Base-by-base conservation (phyloP, 2,329 filamentous ascomycete genomes). In the Triangularia setosa region DNA sequence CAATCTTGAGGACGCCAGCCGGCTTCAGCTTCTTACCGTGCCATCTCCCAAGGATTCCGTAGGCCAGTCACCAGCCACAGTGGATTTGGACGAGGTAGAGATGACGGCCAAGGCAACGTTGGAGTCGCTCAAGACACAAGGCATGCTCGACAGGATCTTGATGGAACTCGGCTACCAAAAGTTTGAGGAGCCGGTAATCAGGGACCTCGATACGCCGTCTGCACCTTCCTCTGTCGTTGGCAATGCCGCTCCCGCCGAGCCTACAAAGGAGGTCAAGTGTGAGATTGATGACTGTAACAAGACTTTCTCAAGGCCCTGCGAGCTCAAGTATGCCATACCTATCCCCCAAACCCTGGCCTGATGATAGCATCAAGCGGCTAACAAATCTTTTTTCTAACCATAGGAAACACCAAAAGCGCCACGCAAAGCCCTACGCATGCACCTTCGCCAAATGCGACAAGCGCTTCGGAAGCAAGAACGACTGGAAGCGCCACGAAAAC, bases 401-500 rank as follows among this genome's bases (percentile, higher is more conserved):
- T 25, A 11, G 91, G 68, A 97, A 97, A 75, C 93, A 97, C 74
- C 80, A 86, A 75, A 94, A 92, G 73, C 87, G 93, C 1, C 93
- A 97, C 74, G 83, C 85, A 7, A 88, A 87, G 68, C 93, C 92
- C 0, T 97, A 94, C 67, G 88, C 87, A 12, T 97, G 93, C 75
- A 96, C 92, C 0, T 90, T 88, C 68, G 76, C 80, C 8, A 76
- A 79, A 28, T 97, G 93, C 72, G 75, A 77, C 58, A 93, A 92
- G 72, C 80, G 74, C 0, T 97, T 97, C 69, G 93, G 93, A n/a
- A 93, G 90, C 75, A 96, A 97, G 73, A 93, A 92, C 65, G 93
- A 97, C 75, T 97, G 87, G 93, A 96, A 96, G 74, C 87, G 93
- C 1, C 93, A 97, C 72, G 94, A 97, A 72, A 90, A 87, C 68